Conservation (phyloP, 2,329 filamentous ascomycete genomes). For the Juglanconis sp. region DNA sequence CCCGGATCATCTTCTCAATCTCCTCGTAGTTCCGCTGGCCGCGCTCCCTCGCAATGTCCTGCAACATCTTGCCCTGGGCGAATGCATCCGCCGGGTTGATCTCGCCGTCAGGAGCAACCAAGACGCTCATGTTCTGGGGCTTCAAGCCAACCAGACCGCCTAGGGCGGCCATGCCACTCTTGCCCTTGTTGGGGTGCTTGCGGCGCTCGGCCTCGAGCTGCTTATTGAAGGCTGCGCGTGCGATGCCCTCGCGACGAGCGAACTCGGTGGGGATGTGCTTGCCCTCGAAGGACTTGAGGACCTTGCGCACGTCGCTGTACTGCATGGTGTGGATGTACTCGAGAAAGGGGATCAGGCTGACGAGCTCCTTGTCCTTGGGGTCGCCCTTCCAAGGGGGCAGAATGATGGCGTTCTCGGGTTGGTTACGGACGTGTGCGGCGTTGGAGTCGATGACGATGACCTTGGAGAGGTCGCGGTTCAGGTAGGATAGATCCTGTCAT, state of each 20-base stretch:
- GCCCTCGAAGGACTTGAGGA: constrained; percentile 84
- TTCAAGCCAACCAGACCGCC: constrained; percentile 76
- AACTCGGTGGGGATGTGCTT: constrained; percentile 89
- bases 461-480: constrained; percentile 94
- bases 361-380: constrained; percentile 77
- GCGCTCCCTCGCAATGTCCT: constrained; percentile 88
- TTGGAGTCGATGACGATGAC: constrained; percentile 93
- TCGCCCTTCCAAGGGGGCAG: constrained; percentile 88
- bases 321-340: constrained; percentile 97
- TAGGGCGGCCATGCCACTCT: constrained; percentile 63
- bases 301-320: constrained; percentile 79
- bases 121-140: constrained; percentile 60
- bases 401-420: constrained; percentile 95
- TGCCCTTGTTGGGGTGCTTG: constrained; percentile 51
- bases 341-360: constrained; percentile 89
- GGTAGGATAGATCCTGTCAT: constrained; percentile 83
- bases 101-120: constrained; percentile 62
- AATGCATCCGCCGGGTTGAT: constrained; percentile 71
- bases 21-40: constrained; percentile 87
- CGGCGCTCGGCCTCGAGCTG: constrained; percentile 67
- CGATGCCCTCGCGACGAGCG: constrained; percentile 78
- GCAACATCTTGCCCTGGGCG: constrained; percentile 92
- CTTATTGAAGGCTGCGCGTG: constrained; percentile 80
- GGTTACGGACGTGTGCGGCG: constrained; percentile 73
- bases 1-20: constrained; percentile 84